A percentile compares a stretch with the other conserved stretches of the same genome.
Conservation (phyloP, 2,329 filamentous ascomycete species). For the Talaromyces islandicus region DNA sequence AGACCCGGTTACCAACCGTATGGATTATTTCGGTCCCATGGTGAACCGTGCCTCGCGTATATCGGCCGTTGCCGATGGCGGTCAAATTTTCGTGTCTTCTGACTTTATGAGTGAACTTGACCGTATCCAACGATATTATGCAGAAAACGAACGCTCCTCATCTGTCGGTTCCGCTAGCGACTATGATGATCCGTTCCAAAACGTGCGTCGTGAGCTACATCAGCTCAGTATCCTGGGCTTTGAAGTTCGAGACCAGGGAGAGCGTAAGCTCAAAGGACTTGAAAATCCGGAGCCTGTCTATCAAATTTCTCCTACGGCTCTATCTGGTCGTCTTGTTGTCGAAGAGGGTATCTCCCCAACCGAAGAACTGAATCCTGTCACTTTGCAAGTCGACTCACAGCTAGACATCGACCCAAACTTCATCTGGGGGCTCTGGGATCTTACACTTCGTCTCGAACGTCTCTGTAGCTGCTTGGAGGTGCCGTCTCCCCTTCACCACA, state of each 20-base stretch:
- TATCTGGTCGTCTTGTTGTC: conserved; percentile 61
- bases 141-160: conserved; percentile 69
- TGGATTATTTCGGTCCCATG: conserved; percentile 99
- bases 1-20: conserved; percentile 91
- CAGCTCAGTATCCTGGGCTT: conserved; percentile 88
- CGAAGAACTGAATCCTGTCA: conserved; percentile 43
- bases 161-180: conserved; percentile 61
- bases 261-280: conserved; percentile 90
- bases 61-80: conserved; percentile 87
- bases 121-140: conserved; percentile 79
- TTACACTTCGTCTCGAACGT: conserved; percentile 86
- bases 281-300: conserved; percentile 97
- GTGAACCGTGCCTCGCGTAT: conserved; percentile 96
- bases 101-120: conserved; percentile 97
- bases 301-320: conserved; percentile 84
- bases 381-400: conserved; percentile 56
- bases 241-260: conserved; percentile 92
- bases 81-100: conserved; percentile 92
- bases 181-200: conserved; percentile 65
- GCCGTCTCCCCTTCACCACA: conserved; percentile 56
- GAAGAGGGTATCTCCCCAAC: conserved; percentile 45
- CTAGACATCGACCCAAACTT: conserved; percentile 77
- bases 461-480: conserved; percentile 84
- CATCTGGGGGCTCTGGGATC: conserved; percentile 84
- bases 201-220: conserved; percentile 81